Conservation (phyloP, 1,284 basidiomycete genomes). For the Boletus coffeatus region DNA sequence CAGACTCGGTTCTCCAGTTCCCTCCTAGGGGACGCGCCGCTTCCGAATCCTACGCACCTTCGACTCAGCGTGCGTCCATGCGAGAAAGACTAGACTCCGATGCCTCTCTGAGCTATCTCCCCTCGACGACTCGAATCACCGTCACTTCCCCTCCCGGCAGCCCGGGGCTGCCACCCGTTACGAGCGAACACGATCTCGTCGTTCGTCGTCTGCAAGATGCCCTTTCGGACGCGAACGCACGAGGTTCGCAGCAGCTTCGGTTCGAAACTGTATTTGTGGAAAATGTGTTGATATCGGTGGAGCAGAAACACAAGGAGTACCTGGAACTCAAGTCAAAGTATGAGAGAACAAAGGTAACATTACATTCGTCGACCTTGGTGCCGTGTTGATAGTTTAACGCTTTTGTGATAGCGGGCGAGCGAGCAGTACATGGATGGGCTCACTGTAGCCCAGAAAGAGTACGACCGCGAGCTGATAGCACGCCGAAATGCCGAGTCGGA, state of each 20-base stretch:
- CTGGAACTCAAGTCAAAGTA: constrained; percentile 70
- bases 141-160: constrained; percentile 39
- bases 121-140: constrained; percentile 34
- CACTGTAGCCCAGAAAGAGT: constrained; percentile 89
- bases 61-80: neutral
- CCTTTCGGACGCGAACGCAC: constrained; percentile 58
- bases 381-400: constrained; percentile 1
- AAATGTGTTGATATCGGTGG: constrained; percentile 64
- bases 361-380: neutral
- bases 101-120: constrained; percentile 18
- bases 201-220: constrained; percentile 53
- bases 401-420: constrained; percentile 62
- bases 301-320: constrained; percentile 61
- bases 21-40: constrained; percentile 17
- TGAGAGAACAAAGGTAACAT: constrained; percentile 76
- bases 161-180: constrained; percentile 25
- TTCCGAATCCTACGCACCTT: constrained; percentile 22
- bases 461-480: constrained; percentile 83
- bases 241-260: constrained; percentile 58
- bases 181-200: constrained; percentile 44
- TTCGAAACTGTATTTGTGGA: constrained; percentile 76
- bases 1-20: constrained; percentile 14
- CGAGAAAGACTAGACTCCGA: constrained; percentile 20
- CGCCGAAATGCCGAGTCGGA: constrained; percentile 90
- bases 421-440: constrained; percentile 91